Base-by-base conservation (phyloP, 2,329 filamentous ascomycete species). In the Dothidotthia symphoricarpi region DNA sequence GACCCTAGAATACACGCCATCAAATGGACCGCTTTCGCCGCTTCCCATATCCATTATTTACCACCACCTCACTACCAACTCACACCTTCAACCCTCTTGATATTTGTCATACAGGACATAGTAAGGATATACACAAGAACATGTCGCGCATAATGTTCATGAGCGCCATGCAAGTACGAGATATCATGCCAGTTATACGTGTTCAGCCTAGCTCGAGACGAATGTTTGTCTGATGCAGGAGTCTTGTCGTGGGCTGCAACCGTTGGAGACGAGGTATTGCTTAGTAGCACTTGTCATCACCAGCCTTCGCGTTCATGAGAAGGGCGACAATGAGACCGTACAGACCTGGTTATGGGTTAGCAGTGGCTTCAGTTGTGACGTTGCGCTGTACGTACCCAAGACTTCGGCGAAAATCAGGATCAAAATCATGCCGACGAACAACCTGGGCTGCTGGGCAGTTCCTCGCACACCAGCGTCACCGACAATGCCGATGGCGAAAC, bases 391-490 rank as follows among this genome's bases (percentile, higher is more conserved):
- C 84, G 49, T 77, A 93, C 89, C 90, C 84, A 96, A 75, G 57
- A 96, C 90, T 91, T 96, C 90, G 57, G 90, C 90, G 80, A 95
- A 96, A 91, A 96, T 96, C 75, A 96, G 88, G 77, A 96, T 96
- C 69, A 96, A 73, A 73, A 96, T 95, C 89, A 96, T 96, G 74
- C 90, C 90, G 67, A 95, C 89, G 73, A 94, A 95, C 56, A 95
- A 80, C 68, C 85, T 79, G 47, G 86, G 85, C 69, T 90, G 86
- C 68, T 90, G 86, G 41, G 87, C 86, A 53, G 85, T 88, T 75
- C 86, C 87, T 65, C 87, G 82, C 44, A 93, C 87, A 85, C 87
- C 88, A 59, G 87, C 87, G 59, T 93, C 87, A 76, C 87, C 74
- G 36, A 76, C 74, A 46, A 77, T 77, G 45, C 74, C 74, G 53